Conservation (phyloP, 164 flowering plant species). For the Saururus chinensis region DNA sequence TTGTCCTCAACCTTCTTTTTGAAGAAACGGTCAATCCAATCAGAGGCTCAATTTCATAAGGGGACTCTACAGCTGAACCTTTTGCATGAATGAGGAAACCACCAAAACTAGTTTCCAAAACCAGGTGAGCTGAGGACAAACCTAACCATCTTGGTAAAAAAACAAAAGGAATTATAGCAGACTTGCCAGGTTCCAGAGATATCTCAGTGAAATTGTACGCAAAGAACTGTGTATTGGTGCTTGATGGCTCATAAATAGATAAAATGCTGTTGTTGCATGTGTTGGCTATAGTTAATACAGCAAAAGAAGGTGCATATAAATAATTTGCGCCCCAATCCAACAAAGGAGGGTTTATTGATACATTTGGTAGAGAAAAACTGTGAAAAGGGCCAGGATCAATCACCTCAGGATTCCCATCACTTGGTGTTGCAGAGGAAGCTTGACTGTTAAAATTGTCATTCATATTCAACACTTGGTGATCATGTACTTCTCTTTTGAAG, state of each 20-base stretch:
- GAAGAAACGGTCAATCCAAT: slow-evolving; percentile 27
- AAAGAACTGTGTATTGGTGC: slow-evolving; percentile 63
- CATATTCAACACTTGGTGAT: slow-evolving; percentile 6
- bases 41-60: slow-evolving; percentile 39
- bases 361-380: slow-evolving; percentile 26
- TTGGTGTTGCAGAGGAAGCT: slow-evolving; percentile 29
- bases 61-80: slow-evolving; percentile 58
- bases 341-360: slow-evolving; percentile 47
- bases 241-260: slow-evolving; percentile 58
- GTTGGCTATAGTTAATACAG: slow-evolving; percentile 50
- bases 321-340: slow-evolving; percentile 67
- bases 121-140: slow-evolving; percentile 44
- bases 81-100: slow-evolving; percentile 61
- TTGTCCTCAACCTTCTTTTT: slow-evolving; percentile 35
- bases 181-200: slow-evolving; percentile 57
- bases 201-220: slow-evolving; percentile 53
- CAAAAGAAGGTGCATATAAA: slow-evolving; percentile 48
- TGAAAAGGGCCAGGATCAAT: slow-evolving; percentile 15
- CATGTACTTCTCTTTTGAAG: slow-evolving; percentile 17
- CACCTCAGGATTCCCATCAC: slow-evolving; percentile 19
- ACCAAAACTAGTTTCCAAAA: slow-evolving; percentile 74
- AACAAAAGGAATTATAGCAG: slow-evolving; percentile 54
- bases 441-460: slow-evolving; percentile 14
- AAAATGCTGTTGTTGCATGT: slow-evolving; percentile 40
- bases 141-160: slow-evolving; percentile 66